Evolutionary conservation across 495 filamentous ascomycete genomes (phyloP), one percentile per base, ranked within the genome.

Genomic region (Penicillium desertorum): DNA sequence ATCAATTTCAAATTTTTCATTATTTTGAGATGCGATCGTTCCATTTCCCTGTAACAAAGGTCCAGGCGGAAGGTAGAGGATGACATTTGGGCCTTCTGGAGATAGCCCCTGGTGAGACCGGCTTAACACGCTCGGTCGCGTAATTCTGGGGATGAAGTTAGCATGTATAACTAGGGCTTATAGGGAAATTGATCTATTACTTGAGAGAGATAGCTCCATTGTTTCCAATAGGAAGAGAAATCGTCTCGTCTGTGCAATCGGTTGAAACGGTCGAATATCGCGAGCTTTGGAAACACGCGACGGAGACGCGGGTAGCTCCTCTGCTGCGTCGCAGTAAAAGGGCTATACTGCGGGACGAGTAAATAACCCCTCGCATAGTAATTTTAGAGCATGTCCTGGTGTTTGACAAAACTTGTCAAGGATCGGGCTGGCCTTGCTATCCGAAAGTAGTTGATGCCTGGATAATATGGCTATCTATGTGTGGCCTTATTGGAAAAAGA

Each of bases 41-140:
- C 20, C 44, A 2, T 8, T 5, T 10, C 39, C 20, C 42, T 42
- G 58, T 44, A 73, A 73, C 20, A 78, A n/a, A 8, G 71, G 72
- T n/a, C 73, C 75, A 25, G 65, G 61, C 8, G 73, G 75, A 2
- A 78, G 66, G 49, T 71, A 70, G 12, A 78, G 60, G 45, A 76
- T 70, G 25, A 75, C 72, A 65, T 75, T 65, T n/a, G 64, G 43
- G 12, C 34, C 34, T 22, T 32, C 20, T 2, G 43, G 5, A 12
- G 53, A 39, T 5, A 23, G 19, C 42, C 41, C 47, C 20, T 50
- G 17, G 25, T 59, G 20, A 30, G 47, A 23, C 22, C 25, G 20
- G 39, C 32, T 50, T 42, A 44, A 20, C 25, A 23, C 32, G 54
- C 23, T 45, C 32, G 64, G 63, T 54, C 65, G 64, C 20, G 68